Evolutionary conservation across 2,329 filamentous ascomycete genomes (phyloP), one percentile per base, ranked within the genome.

Genomic region (Botrytis galanthina): DNA sequence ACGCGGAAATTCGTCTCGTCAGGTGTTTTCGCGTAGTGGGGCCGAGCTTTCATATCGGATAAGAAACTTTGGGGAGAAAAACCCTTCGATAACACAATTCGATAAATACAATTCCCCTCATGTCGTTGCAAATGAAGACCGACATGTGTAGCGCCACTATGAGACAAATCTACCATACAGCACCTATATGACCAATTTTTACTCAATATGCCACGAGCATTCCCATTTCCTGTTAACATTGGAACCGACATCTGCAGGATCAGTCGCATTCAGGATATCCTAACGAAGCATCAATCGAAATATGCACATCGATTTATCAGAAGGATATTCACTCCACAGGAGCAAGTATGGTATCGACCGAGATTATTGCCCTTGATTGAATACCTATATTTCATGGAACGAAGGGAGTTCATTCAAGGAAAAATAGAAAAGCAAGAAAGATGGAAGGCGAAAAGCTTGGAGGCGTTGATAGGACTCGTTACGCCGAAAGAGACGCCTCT

Each of bases 161-260:
- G 57, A 51, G 69, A 60, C 46, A 72, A 39, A 12, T 71, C 16
- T 8, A 70, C 68, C 9, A 54, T 14, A 35, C 20, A n/a, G 10
- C n/a, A 70, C 20, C 63, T 51, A 76, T 51, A 37, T 71, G 69
- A 71, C 48, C 26, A n/a, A 22, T 14, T n/a, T 46, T n/a, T 16
- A 51, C 42, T 8, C 59, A 73, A 63, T 12, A 73, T 76, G 76
- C 76, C 73, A 51, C 77, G 75, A 51, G 83, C 84, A 0, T 93
- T 95, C 78, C 90, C 91, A 1, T 85, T 89, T n/a, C 85, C 89
- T 1, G 80, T 95, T 22, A 86, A 87, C 67, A 84, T 97, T 70
- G 94, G 94, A 73, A 95, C 89, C 66, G 94, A 97, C 80, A 91
- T 97, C 73, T 94, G 93, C 81, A 86, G 87, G 73, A 87, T 94